Base-by-base conservation (phyloP, 1,284 basidiomycete genomes). In the Cutaneotrichosporon sp. region DNA sequence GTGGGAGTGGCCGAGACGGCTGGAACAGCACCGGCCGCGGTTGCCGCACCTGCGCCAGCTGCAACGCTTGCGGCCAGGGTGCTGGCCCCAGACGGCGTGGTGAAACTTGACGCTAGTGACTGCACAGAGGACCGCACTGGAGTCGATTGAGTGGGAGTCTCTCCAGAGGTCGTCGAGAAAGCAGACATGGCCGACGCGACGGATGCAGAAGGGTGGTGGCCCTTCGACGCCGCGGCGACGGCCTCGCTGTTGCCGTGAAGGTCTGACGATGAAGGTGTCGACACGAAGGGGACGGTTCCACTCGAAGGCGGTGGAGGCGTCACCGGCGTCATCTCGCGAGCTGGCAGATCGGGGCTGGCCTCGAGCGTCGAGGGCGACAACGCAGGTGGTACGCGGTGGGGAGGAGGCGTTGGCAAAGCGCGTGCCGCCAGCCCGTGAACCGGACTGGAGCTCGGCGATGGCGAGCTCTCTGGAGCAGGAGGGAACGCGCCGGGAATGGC, bases 261-360 rank as follows among this genome's bases (percentile, higher is more conserved):
- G 44, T 46, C 44, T 4, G 44, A 34, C 11, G 42, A 43, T 3
- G 31, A 17, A 33, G 44, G 44, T 25, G 32, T 46, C 32, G 19
- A 16, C 19, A 20, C n/a, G 19, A 16, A 16, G 17, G 35, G 27
- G n/a, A 37, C 37, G 26, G 22, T n/a, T 11, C 22, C 14, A 22
- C 26, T n/a, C 27, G 46, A 24, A 10, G 33, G 24, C 8, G 46
- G 22, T 3, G 46, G 46, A 4, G 33, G 32, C 22, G 45, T 35
- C 22, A 24, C 45, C 7, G 33, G 45, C 9, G 45, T 47, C 33
- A 35, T 27, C 26, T 47, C 33, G 33, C 46, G 46, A 29, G 25
- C 20, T 29, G 33, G 33, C 16, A 35, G 46, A 17, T 47, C 46
- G n/a, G 46, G 46, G 34, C 34, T 37, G 16, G 46, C 46, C 46